Evolutionary conservation across 2,329 filamentous ascomycete species (phyloP), one percentile per base, ranked within the genome.

Genomic region (Nemania sp.): DNA sequence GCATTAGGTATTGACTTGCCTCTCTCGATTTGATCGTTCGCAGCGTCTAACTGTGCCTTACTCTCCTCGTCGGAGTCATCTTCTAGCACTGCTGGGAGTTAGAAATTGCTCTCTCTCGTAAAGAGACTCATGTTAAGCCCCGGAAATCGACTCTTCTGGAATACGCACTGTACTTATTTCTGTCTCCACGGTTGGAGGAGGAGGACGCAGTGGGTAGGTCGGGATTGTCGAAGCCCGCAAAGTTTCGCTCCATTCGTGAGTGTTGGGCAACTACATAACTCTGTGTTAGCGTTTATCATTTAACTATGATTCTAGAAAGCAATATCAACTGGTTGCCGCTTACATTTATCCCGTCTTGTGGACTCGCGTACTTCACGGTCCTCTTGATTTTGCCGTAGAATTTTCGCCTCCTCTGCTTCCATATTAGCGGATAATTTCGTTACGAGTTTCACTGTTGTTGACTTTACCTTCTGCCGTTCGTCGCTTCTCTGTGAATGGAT

Each of bases 401-500:
- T 67, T 22, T 22, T 67, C 27, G 71, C 70, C 41, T 73, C 71
- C 63, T 88, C 86, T 70, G 22, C 8, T 20, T 26, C 54, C 18
- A 13, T 51, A 29, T 70, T 32, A 70, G 68, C 45, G 7, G 3
- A 51, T 27, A 8, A 26, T 7, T 32, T 13, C 13, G 41, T 6
- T 3, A 1, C 5, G 22, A 1, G 5, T 10, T 10, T 22, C n/a
- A 13, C 59, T 5, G 29, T 32, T 32, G 29, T 45, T n/a, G 2
- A 62, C 11, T 51, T 35, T 41, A 69, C 68, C 68, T 65, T 88
- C 88, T 62, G 85, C 84, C 29, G 86, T 87, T 52, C 90, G 87
- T 72, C 86, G 87, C 70, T 87, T 89, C 15, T 88, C 89, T 0
- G 92, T 96, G 78, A 97, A 93, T 0, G 91, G 91, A 74, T 93